Conservation (phyloP, 805 yeast species). For the Pichia pseudocactophila region DNA sequence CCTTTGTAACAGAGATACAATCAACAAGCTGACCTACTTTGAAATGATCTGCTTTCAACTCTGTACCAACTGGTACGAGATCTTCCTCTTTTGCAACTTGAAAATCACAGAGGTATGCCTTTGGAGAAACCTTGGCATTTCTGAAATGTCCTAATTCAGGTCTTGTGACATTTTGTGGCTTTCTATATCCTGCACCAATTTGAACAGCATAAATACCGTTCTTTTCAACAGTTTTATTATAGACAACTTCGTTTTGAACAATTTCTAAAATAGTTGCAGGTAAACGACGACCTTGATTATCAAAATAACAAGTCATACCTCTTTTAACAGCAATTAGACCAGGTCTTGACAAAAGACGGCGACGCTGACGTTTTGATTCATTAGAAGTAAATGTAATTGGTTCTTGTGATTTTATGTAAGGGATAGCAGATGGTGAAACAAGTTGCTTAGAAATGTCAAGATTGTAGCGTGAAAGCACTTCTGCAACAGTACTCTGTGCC, state of each 20-base stretch:
- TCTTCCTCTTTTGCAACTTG: constrained; percentile 61
- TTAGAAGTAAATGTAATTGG: constrained; percentile 58
- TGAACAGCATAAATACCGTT: constrained; percentile 84
- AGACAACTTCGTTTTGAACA: constrained; percentile 78
- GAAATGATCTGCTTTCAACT: constrained; percentile 76
- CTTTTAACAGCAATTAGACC: constrained; percentile 78
- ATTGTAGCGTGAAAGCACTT: background rate
- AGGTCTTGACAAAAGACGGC: constrained; percentile 64
- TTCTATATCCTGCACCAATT: constrained; percentile 67
- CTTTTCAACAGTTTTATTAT: constrained; percentile 56
- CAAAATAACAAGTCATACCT: constrained; percentile 86
- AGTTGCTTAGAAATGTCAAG: constrained; percentile 14
- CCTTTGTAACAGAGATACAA: constrained; percentile 68
- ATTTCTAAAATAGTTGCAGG: constrained; percentile 88
- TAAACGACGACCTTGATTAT: constrained; percentile 53
- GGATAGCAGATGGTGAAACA: constrained; percentile 43
- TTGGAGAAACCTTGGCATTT: constrained; percentile 77
- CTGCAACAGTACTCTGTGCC: constrained; percentile 6
- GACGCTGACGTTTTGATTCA: constrained; percentile 61
- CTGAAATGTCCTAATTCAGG: constrained; percentile 69
- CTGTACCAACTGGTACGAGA: constrained; percentile 67
- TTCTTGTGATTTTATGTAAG: constrained; percentile 36
- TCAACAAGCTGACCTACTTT: constrained; percentile 79
- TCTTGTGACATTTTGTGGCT: constrained; percentile 54
- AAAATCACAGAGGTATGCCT: constrained; percentile 66